Base-by-base conservation (phyloP, 2,329 filamentous ascomycete genomes). In the Madurella mycetomatis region DNA sequence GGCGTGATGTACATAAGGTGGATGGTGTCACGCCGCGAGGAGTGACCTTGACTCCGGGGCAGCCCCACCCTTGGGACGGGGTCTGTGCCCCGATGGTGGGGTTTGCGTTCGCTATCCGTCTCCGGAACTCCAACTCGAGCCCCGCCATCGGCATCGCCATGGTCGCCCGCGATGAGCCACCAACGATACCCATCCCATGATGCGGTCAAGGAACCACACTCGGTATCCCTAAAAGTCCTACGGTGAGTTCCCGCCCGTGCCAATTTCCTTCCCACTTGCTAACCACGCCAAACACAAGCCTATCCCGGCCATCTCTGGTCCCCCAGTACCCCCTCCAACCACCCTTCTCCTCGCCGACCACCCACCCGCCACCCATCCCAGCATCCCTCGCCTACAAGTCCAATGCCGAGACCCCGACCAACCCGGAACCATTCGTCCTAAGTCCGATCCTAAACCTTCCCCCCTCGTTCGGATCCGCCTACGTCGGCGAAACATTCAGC, bases 401-500 rank as follows among this genome's bases (percentile, higher is more conserved):
- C 47, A 51, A 46, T 47, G 48, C 32, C 51, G 25, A 51, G 8
- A 32, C 18, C 17, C 67, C 51, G 4, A 76, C 77, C 31, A 82
- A 81, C 59, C 74, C 79, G 4, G 70, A 74, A 13, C 78, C 80
- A 7, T 83, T 83, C 67, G 69, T 84, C 56, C 76, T 86, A 59
- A 80, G 78, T 34, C 83, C 83, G 1, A 77, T 85, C 50, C 81
- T 97, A 64, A 94, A 90, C 45, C 84, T 97, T 1, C 92, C 94
- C 9, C 86, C 91, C 15, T 87, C 90, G 0, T 97, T 99, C 69
- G 92, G 92, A 43, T 92, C 90, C 12, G 92, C 92, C 9, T 96
- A 96, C 69, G 92, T 97, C 17, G 94, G 94, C 64, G 92, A 97
- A 74, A 90, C 87, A 0, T 97, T 99, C 72, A 86, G 87, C 60